phyloP scores from a whole-genome alignment of 768 basidiomycete species.

The Suillus luteus region DNA sequence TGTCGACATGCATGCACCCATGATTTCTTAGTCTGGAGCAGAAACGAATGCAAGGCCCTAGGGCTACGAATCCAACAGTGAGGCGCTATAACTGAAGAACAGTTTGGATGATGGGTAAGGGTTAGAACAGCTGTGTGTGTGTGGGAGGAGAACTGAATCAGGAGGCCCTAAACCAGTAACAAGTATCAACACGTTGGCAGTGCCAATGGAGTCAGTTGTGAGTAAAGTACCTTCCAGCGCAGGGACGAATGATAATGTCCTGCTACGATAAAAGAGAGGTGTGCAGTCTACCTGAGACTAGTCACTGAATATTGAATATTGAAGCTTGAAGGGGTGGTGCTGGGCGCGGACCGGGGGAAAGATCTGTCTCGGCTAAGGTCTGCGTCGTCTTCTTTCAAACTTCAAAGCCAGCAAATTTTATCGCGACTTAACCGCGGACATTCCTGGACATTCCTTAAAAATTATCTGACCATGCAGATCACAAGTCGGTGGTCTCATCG shows the following conservation, averaged over 20 bases:
- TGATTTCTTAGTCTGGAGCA: conserved; percentile 29
- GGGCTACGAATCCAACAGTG: conserved; percentile 22
- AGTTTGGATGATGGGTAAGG: conserved; percentile 10
- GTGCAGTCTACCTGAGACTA: background rate
- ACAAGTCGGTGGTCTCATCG: background rate
- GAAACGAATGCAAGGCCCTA: conserved; percentile 8
- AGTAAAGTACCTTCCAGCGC: background rate
- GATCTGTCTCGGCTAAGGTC: background rate
- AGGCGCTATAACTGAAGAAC: background rate
- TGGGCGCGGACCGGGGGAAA: conserved; percentile 3
- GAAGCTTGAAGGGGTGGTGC: background rate
- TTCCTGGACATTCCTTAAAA: background rate
- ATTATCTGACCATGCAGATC: background rate
- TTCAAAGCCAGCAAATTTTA: conserved; percentile 4
- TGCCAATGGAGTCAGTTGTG: background rate
- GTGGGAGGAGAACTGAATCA: conserved; percentile 7
- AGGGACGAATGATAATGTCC: background rate
- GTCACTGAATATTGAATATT: background rate
- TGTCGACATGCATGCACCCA: conserved; percentile 84
- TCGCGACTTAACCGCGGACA: background rate
- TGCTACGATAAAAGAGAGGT: background rate
- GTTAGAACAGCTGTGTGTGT: conserved; percentile 15
- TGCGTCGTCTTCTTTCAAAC: background rate
- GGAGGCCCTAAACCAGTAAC: background rate
- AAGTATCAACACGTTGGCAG: conserved; percentile 11